phyloP scores from a whole-genome alignment of 495 filamentous ascomycete species.

The Hypoxylon lienhwacheense region DNA sequence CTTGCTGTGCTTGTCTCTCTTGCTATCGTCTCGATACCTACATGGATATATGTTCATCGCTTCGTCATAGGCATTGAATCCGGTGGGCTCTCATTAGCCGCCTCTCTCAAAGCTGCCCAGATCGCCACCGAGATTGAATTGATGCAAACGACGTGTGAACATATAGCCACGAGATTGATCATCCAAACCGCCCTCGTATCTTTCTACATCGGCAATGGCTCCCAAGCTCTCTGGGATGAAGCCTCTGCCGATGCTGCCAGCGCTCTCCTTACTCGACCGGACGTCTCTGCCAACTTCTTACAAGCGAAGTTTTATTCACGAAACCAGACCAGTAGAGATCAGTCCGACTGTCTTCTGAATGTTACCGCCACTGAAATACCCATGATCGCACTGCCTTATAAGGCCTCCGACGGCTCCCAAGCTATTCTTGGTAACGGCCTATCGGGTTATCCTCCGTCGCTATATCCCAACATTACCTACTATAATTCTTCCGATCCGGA shows the following conservation, averaged over 20 bases:
- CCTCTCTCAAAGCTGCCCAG: slow-evolving; percentile 81
- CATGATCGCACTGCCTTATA: slow-evolving; percentile 60
- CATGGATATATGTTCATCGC: slow-evolving; percentile 73
- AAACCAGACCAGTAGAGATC: slow-evolving; percentile 56
- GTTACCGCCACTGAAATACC: slow-evolving; percentile 53
- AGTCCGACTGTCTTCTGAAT: slow-evolving; percentile 56
- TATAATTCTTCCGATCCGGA: slow-evolving; percentile 44
- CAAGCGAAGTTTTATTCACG: slow-evolving; percentile 69
- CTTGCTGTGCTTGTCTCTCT: slow-evolving; percentile 68
- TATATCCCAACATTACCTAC: slow-evolving; percentile 79
- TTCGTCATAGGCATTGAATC: slow-evolving; percentile 67
- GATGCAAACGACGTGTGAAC: slow-evolving; percentile 67
- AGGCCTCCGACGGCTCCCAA: slow-evolving; percentile 55
- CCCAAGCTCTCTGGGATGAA: slow-evolving; percentile 56
- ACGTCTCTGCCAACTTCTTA: slow-evolving; percentile 57
- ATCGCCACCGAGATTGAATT: slow-evolving; percentile 74
- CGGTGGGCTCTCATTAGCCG: slow-evolving; percentile 69
- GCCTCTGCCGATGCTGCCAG: slow-evolving; percentile 61
- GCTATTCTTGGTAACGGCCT: slow-evolving; percentile 60
- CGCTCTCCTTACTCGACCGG: slow-evolving; percentile 58
- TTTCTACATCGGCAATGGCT: slow-evolving; percentile 60
- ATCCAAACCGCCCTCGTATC: slow-evolving; percentile 63
- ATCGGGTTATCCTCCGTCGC: slow-evolving; percentile 63
- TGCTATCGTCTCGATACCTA: slow-evolving; percentile 52
- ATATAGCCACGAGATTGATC: slow-evolving; percentile 67